Conservation (phyloP, 352 stramenopile species). For the Pilasporangium apinafurcum region DNA sequence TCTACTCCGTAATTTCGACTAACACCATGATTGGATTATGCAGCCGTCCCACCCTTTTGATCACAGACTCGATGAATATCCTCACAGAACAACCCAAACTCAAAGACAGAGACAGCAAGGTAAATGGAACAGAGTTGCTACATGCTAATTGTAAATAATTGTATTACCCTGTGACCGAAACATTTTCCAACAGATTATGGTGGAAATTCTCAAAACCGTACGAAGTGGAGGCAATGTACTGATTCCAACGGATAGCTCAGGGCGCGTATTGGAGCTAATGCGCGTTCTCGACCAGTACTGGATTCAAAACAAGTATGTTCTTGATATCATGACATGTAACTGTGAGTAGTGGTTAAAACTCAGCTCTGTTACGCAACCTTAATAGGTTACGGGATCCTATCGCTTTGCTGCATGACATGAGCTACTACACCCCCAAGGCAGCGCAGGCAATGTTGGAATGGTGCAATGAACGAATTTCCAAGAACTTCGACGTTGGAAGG, state of each 20-base stretch:
- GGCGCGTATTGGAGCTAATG: conserved; percentile 94
- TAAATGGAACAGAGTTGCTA: too few species aligned
- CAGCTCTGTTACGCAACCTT: too few species aligned
- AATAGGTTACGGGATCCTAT: conserved; percentile 78
- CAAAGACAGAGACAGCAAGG: conserved; percentile 84
- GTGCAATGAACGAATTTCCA: conserved; percentile 87
- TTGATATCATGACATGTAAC: not conserved
- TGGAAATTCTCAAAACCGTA: conserved; percentile 90
- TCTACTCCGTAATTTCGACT: too few species aligned
- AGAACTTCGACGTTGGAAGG: conserved; percentile 85
- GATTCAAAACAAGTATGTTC: conserved; percentile 89
- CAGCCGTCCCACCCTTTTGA: conserved; percentile 79
- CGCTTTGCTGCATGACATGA: conserved; percentile 84
- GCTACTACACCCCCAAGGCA: conserved; percentile 84
- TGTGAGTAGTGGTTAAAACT: too few species aligned
- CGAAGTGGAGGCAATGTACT: conserved; percentile 92
- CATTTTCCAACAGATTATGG: conserved; percentile 79
- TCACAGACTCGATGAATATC: conserved; percentile 87
- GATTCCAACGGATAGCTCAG: conserved; percentile 92
- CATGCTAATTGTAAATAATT: conserved; percentile 17
- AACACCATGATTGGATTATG: too few species aligned
- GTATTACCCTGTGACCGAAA: conserved; percentile 14
- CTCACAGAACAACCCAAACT: conserved; percentile 83
- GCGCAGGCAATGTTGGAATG: conserved; percentile 88
- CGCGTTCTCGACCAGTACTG: conserved; percentile 94